Evolutionary conservation across 2,329 filamentous ascomycete genomes (phyloP), one percentile per base, ranked within the genome.

Genomic region (Clarireedia monteithiana): DNA sequence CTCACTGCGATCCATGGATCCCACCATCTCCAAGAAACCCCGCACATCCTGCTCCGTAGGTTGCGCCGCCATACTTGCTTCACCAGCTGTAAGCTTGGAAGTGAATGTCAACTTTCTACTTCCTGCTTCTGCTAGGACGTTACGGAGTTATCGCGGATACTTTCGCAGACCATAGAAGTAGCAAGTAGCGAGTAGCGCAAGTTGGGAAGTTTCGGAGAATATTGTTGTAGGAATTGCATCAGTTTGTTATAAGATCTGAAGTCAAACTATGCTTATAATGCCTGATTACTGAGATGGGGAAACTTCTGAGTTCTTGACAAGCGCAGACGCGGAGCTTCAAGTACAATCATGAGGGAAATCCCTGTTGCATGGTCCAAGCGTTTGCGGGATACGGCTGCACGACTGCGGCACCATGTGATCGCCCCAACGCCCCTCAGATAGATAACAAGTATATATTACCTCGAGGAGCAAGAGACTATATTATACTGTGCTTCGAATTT

Each of bases 21-120:
- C 53, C 30, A 48, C 50, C 53, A 50, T 55, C 7, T 50, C 47
- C 15, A 55, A 15, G 45, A 55, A 50, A 2, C 47, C 30, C 44
- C 50, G 53, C 7, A 55, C 47, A 50, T 55, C 53, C n/a, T 55
- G 53, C 17, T 48, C 27, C 14, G 53, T 50, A 42, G 53, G 53
- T 45, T 55, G 53, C 4, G 47, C 47, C 6, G 53, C 53, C 53
- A 55, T 55, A 4, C 15, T 45, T 15, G 38, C 45, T 14, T 34
- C 6, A 5, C 44, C 20, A 48, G 9, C 20, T 39, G 17, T 30
- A 50, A 9, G 39, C 34, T 30, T 50, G 26, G 50, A 39, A n/a
- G 17, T 45, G 26, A 27, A 17, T 12, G 4, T 30, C 7, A 17
- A 55, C 47, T 7, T 38, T 38, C 17, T 40, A 24, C 14, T 23